Percentiles rank a stretch among this genome's conserved stretches.
These are phyloP conservation scores for Austroboletus niveus DNA, from an alignment of 1,284 basidiomycete species.

Conservation along the genomic window DNA sequence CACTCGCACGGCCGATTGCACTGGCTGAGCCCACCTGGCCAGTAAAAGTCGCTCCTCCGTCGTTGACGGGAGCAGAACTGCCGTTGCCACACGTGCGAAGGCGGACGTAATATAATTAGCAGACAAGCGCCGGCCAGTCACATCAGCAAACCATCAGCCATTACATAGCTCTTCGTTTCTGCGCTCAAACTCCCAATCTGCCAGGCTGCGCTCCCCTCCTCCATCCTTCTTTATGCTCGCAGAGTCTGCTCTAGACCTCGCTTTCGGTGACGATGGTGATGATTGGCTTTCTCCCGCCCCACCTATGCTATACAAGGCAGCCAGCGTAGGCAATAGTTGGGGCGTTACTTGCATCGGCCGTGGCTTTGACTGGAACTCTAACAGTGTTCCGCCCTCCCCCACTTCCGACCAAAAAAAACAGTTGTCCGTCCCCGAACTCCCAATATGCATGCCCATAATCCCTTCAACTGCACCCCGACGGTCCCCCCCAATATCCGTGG, in stretches of 20 bases:
- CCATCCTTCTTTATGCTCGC: constrained; percentile 48
- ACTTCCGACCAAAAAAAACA: constrained; percentile 9
- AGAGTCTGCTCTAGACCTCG: constrained; percentile 54
- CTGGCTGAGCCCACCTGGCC: not conserved
- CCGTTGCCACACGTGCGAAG: constrained; percentile 16
- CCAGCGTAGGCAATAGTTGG: constrained; percentile 73
- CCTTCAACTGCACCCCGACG: constrained; percentile 4
- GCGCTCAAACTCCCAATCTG: constrained; percentile 3
- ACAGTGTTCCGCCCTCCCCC: constrained; percentile 30
- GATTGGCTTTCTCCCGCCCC: constrained; percentile 49
- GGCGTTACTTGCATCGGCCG: constrained; percentile 78
- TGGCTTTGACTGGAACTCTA: constrained; percentile 72
- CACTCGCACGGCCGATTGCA: not conserved
- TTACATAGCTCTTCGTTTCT: not conserved
- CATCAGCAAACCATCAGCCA: constrained; percentile 2
- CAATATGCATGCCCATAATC: constrained; percentile 7
- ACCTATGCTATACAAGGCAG: constrained; percentile 55
- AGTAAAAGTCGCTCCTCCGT: not conserved
- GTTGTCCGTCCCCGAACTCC: constrained; percentile 12
- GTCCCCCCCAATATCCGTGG: constrained; percentile 16
- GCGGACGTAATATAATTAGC: constrained; percentile 4
- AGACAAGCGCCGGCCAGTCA: constrained; percentile 2
- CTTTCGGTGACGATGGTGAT: constrained; percentile 68
- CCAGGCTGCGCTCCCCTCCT: not conserved
- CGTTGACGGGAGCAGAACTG: not conserved